A percentile compares a stretch with the other conserved stretches of the same genome.
Evolutionary conservation across 169 alveolate genomes (phyloP).

Genomic region (Plasmodium knowlesi): DNA sequence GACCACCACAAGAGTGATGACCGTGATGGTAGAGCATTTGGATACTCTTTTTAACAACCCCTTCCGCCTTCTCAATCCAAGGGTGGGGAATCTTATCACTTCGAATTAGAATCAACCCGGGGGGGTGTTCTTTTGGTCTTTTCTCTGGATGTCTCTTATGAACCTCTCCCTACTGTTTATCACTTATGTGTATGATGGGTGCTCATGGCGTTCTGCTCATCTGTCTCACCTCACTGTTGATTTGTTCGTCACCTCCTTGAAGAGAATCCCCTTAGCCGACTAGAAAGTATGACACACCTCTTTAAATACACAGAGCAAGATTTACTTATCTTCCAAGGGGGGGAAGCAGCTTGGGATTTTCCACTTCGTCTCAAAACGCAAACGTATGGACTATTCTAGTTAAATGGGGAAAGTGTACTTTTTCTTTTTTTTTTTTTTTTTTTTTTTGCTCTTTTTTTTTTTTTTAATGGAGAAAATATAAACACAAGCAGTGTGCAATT

Average conservation of each 20-base stretch:
- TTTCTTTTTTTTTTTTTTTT: no score
- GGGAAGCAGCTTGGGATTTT: background rate
- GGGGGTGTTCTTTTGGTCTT: background rate
- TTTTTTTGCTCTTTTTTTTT: no score
- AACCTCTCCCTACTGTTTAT: background rate
- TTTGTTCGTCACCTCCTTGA: background rate
- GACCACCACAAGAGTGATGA: background rate
- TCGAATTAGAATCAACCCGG: background rate
- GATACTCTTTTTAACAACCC: background rate
- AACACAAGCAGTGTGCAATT: background rate
- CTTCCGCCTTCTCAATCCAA: background rate
- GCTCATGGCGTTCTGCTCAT: background rate
- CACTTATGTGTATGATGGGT: background rate
- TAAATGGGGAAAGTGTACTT: background rate
- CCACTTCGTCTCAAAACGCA: background rate
- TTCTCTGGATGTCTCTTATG: background rate
- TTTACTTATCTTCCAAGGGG: background rate
- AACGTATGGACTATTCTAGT: background rate
- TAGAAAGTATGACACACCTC: background rate
- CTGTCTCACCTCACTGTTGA: background rate
- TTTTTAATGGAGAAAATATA: background rate
- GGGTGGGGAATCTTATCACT: no score
- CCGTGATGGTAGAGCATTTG: background rate
- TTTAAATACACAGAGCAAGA: background rate
- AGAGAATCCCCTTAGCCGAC: background rate